phyloP scores from a whole-genome alignment of 1,139 yeast species.

The Torulaspora globosa region DNA sequence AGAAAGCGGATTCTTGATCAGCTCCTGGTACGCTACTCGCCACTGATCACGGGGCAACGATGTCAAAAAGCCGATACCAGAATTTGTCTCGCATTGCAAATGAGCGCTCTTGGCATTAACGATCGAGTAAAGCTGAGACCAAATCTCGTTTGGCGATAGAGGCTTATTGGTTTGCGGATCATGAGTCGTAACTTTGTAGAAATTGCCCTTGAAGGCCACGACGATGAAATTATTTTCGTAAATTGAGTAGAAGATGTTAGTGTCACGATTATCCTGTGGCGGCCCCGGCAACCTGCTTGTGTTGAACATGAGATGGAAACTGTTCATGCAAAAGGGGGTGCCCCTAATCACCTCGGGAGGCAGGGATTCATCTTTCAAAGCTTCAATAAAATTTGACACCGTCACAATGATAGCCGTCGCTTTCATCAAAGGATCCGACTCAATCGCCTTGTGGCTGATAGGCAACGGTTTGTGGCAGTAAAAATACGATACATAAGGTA shows the following conservation, averaged over 20 bases:
- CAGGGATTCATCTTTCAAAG: slow-evolving; percentile 55
- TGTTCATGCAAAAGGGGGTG: slow-evolving; percentile 88
- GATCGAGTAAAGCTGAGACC: slow-evolving; percentile 59
- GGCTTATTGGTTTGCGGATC: slow-evolving; percentile 48
- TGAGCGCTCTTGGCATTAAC: slow-evolving; percentile 38
- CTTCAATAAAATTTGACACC: slow-evolving; percentile 52
- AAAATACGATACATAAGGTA: slow-evolving; percentile 90
- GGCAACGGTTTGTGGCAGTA: slow-evolving; percentile 72
- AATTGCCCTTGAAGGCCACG: slow-evolving; percentile 72
- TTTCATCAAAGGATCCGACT: slow-evolving; percentile 68
- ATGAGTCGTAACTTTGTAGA: slow-evolving; percentile 76
- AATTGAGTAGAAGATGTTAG: slow-evolving; percentile 48
- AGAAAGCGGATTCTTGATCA: slow-evolving; percentile 52
- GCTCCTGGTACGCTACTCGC: slow-evolving; percentile 56
- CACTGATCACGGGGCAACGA: slow-evolving; percentile 84
- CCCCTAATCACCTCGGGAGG: slow-evolving; percentile 77
- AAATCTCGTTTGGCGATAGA: slow-evolving; percentile 58
- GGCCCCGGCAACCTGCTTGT: slow-evolving; percentile 71
- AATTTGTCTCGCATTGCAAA: slow-evolving; percentile 36
- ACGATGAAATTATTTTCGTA: slow-evolving; percentile 65
- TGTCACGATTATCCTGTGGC: slow-evolving; percentile 48
- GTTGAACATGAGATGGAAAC: slow-evolving; percentile 88
- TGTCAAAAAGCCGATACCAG: slow-evolving; percentile 75
- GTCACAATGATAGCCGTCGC: slow-evolving; percentile 61
- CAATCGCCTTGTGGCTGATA: slow-evolving; percentile 45